Base-by-base conservation (phyloP, 1,284 basidiomycete genomes). In the Tausonia pullulans region DNA sequence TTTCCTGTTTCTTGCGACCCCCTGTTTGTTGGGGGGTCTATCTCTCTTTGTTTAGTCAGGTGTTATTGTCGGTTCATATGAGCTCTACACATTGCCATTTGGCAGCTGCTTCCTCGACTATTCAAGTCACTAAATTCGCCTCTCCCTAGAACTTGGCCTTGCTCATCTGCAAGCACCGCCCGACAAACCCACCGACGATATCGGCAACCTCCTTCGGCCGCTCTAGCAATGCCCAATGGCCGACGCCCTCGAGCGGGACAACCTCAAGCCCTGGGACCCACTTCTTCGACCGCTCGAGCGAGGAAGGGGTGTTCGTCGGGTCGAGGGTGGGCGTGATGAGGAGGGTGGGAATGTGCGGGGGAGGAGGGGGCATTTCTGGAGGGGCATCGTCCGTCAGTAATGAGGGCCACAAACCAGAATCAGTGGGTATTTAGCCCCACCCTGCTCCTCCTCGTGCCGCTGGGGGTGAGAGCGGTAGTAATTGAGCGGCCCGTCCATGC, bases 381-480 rank as follows among this genome's bases (percentile, higher is more conserved):
- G 41, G 52, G 55, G 45, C 9, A 49, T 46, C 7, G 57, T 5
- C 5, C 16, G 4, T 53, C 52, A 53, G 52, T 27, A 10, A 13
- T 2, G 43, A 13, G n/a, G n/a, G 53, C 27, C 39, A 16, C 53
- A 13, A 7, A 10, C 4, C 11, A 27, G 39, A 55, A 5, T 5
- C 4, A 11, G 39, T n/a, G 27, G 9, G 13, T 39, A 14, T 27
- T 4, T 4, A 0, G 16, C 7, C 53, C 10, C 43, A 55, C 53
- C 10, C 5, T 46, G 57, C 14, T 58, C 57, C 9, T 58, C 57
- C 3, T 3, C 7, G 43, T 58, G 44, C 3, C 57, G 57, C 5
- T 9, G 44, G 45, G 57, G 57, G 13, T 58, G 57, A 10, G 57
- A 58, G 43, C 57, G 57, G 44, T 58, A 58, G 57, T 58, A 58